Percentiles rank a stretch among this genome's conserved stretches.
Evolutionary conservation across 2,329 filamentous ascomycete genomes (phyloP).

Genomic region (Pestalotiopsis sp.): DNA sequence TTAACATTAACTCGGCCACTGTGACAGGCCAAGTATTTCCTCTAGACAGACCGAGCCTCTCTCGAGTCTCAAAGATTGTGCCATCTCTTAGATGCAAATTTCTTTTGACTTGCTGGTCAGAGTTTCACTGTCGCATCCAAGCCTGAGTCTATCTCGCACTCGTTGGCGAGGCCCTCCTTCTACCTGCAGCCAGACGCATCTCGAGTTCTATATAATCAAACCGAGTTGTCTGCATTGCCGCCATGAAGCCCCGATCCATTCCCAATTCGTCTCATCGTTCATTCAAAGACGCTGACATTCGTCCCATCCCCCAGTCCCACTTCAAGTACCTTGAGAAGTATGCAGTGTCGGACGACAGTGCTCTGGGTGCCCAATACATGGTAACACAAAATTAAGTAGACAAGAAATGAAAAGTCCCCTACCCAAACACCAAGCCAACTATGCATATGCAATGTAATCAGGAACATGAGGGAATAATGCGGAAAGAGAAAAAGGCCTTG

Average conservation of each 20-base stretch:
- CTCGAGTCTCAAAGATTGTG: not conserved
- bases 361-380: not conserved
- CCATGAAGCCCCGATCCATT: not conserved
- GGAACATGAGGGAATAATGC: not conserved
- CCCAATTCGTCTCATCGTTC: not conserved
- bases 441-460: conserved; percentile 9
- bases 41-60: not conserved
- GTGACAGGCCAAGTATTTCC: not conserved
- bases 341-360: not conserved
- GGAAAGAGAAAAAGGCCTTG: not conserved
- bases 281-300: not conserved
- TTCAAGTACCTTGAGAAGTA: not conserved
- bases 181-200: not conserved
- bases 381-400: not conserved
- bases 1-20: not conserved
- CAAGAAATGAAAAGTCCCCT: not conserved
- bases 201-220: not conserved
- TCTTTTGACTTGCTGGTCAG: not conserved
- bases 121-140: not conserved
- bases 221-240: not conserved
- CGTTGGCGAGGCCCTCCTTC: not conserved
- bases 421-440: conserved; percentile 2
- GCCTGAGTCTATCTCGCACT: not conserved
- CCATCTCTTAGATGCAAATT: not conserved
- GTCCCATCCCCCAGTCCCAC: not conserved